Evolutionary conservation across 371 early-diverging fungal genomes (phyloP), one percentile per base, ranked within the genome.

Genomic region (Rhizopus sp.): DNA sequence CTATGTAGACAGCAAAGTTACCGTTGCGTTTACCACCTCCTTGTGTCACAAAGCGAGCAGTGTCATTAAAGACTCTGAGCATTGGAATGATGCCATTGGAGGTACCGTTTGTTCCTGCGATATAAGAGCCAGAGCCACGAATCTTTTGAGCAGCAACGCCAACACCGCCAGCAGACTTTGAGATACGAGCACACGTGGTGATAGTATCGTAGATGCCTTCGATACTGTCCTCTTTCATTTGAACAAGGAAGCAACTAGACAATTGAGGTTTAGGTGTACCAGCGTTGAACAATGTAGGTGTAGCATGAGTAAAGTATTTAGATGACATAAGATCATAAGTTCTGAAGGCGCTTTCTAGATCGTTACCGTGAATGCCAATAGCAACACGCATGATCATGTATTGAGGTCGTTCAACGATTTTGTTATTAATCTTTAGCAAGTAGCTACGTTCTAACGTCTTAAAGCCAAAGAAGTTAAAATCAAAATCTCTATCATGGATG

Each of bases 361-460:
- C 92, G 13, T 84, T 80, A 48, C 91, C 94, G 65, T 99, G 99
- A 66, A 99, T 98, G 35, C 99, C 98, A 57, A 99, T 84, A 31
- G 98, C 85, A 5, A 98, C 99, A 66, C 99, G 92, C 99, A 99
- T 99, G 60, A 99, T 80, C 91, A 99, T 85, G 76, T 99, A 98
- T 75, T 99, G 99, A 31, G 99, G 99, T 29, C 99, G 87, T 73
- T 99, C 99, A 3, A 93, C 94, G 23, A 73, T 71, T 62, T 83
- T 80, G 39, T 89, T 88, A 57, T 92, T 84, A 68, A 97, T 88
- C 60, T 89, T 85, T 56, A 99, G 77, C 42, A 99, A 82, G 70
- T 99, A 99, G 31, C 94, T 93, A 31, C 96, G 92, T 72, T 97
- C 95, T 16, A 99, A 86, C 1, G 99, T 99, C 79, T 98, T 98